These are phyloP conservation scores for Epichloe aotearoae DNA, from an alignment of 2,329 filamentous ascomycete species.

Conservation along the genomic window DNA sequence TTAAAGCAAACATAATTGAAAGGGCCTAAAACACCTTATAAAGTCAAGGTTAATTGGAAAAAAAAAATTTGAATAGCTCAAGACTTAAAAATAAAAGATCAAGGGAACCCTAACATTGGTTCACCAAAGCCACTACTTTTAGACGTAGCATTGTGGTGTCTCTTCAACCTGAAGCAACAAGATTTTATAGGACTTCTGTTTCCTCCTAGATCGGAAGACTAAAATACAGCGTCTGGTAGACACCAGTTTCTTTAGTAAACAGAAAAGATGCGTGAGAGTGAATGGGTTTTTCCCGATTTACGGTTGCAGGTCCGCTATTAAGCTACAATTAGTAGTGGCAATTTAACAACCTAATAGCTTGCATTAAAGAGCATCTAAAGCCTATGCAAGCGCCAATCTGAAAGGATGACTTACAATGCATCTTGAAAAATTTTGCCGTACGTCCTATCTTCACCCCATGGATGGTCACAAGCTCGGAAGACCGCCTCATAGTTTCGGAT, in stretches of 20 bases:
- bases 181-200: background rate
- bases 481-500: constrained; percentile 7
- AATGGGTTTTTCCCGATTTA: constrained; percentile 1
- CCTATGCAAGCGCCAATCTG: background rate
- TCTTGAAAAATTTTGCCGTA: constrained; percentile 6
- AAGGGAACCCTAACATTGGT: too few species aligned
- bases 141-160: too few species aligned
- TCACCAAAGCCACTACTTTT: too few species aligned
- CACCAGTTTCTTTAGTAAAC: constrained; percentile 5
- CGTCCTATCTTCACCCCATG: constrained; percentile 5
- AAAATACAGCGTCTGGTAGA: constrained; percentile 8
- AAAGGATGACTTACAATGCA: constrained; percentile 5
- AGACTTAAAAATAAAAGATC: too few species aligned
- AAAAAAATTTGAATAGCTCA: too few species aligned
- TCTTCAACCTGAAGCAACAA: background rate
- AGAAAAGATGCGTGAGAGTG: constrained; percentile 7
- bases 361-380: background rate
- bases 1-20: too few species aligned
- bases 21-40: too few species aligned
- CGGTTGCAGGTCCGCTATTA: constrained; percentile 3
- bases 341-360: background rate
- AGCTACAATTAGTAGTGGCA: background rate
- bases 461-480: constrained; percentile 3
- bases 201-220: constrained; percentile 3
- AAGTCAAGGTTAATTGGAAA: too few species aligned